Percentiles rank a stretch among this genome's conserved stretches.
phyloP scores from a whole-genome alignment of 2,329 filamentous ascomycete species.

The Claviceps humidiphila region DNA sequence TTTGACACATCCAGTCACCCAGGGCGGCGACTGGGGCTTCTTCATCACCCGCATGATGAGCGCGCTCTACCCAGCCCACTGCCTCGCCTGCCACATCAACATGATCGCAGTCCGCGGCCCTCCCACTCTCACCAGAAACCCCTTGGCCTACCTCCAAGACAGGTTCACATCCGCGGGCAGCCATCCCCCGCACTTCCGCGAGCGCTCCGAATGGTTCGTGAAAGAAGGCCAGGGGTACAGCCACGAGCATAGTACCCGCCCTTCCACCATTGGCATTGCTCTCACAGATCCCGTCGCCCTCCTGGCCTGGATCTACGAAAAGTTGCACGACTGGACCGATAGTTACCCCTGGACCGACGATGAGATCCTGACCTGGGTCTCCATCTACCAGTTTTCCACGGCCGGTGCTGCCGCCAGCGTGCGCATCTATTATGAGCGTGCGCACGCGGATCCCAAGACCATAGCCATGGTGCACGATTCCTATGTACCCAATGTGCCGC shows the following conservation, averaged over 20 bases:
- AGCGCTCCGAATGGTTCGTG: conserved; percentile 43
- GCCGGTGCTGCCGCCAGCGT: conserved; percentile 55
- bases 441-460: conserved; percentile 23
- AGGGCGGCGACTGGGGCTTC: conserved; percentile 62
- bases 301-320: conserved; percentile 71
- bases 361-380: conserved; percentile 63
- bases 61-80: conserved; percentile 37
- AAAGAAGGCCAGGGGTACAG: conserved; percentile 32
- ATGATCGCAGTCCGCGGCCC: conserved; percentile 36
- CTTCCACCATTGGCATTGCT: conserved; percentile 58
- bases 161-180: conserved; percentile 38
- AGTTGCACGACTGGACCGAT: conserved; percentile 66
- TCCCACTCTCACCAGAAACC: conserved; percentile 37
- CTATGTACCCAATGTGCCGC: conserved; percentile 23
- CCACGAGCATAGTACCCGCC: conserved; percentile 43
- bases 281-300: conserved; percentile 58
- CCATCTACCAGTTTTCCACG: conserved; percentile 56
- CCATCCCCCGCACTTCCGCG: conserved; percentile 26
- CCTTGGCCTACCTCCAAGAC: conserved; percentile 40
- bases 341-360: conserved; percentile 61
- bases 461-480: conserved; percentile 4
- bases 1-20: conserved; percentile 29
- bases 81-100: conserved; percentile 43
- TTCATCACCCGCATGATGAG: conserved; percentile 50
- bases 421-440: conserved; percentile 60